Evolutionary conservation across 257 asterid genomes (phyloP), one percentile per base, ranked within the genome.

Genomic region (Voacanga thouarsii): DNA sequence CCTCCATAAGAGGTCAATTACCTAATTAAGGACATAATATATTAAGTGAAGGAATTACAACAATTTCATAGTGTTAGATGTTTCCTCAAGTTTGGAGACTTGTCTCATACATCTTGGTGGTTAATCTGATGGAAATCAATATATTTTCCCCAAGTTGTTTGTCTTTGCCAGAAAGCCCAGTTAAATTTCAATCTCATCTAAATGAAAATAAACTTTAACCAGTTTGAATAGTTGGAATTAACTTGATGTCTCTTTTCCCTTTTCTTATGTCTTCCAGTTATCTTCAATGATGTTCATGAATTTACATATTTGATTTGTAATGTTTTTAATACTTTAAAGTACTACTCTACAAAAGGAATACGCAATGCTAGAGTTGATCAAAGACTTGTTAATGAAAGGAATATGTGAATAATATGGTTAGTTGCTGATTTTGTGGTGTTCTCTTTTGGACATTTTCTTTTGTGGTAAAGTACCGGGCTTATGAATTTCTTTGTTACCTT

Each of bases 401-500:
- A 12, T 50, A 26, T 72, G 23, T 28, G 4, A 47, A 15, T 30
- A 6, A 33, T 2, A 26, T 49, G 44, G 19, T 72, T 10, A 47
- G 60, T 23, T 53, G 76, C 65, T 51, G 26, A 30, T 53, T 50
- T 33, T n/a, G 39, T 66, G 45, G 19, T 66, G 47, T 26, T 56
- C 10, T 72, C 65, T 28, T 5, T 15, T 26, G 57, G 6, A 50
- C 24, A 33, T 72, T 72, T 72, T 30, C 28, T 16, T 67, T 30
- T 72, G 37, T 49, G 26, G 56, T 47, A 24, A 26, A 51, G 12
- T 72, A 72, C 57, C 23, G 4, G 55, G 41, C 39, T 71, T 71
- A 23, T 71, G 75, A 71, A 16, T 44, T 24, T 71, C 57, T 71
- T 47, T 24, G 3, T 71, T 45, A 47, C 23, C 75, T 71, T 67